Evolutionary conservation across 2,329 filamentous ascomycete genomes (phyloP).

Genomic region (Microdochium trichocladiopsis): DNA sequence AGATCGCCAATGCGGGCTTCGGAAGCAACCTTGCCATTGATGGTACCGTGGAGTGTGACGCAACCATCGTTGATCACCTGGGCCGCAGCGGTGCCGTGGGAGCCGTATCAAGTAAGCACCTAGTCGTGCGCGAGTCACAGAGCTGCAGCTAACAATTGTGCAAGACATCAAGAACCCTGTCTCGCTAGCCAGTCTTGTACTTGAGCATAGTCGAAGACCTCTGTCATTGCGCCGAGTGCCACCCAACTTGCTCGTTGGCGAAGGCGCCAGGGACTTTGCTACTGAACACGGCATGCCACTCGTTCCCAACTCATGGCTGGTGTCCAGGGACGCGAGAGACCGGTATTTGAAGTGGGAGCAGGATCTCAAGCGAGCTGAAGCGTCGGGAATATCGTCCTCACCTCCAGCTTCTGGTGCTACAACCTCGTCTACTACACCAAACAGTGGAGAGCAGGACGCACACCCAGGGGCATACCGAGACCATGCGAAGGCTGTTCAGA

Average conservation of each 20-base stretch:
- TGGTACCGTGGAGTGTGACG: conserved; percentile 89
- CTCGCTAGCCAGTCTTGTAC: conserved; percentile 72
- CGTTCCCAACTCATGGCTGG: conserved; percentile 66
- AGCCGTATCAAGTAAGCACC: conserved; percentile 72
- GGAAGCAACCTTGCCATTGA: conserved; percentile 92
- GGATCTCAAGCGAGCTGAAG: conserved; percentile 60
- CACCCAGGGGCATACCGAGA: conserved; percentile 26
- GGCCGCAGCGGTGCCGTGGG: conserved; percentile 91
- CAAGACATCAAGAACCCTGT: conserved; percentile 91
- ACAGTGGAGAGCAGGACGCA: conserved; percentile 9
- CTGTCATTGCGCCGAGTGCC: conserved; percentile 85
- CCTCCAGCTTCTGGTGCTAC: conserved; percentile 11
- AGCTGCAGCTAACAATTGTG: conserved; percentile 4
- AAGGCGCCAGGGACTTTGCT: conserved; percentile 83
- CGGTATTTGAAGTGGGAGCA: conserved; percentile 73
- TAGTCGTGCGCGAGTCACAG: neutral
- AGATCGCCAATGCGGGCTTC: conserved; percentile 94
- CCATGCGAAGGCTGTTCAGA: conserved; percentile 46
- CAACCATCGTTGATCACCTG: conserved; percentile 82
- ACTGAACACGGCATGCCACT: conserved; percentile 67
- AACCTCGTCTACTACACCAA: conserved; percentile 1
- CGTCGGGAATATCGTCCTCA: conserved; percentile 26
- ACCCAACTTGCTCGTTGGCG: conserved; percentile 82
- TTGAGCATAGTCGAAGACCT: conserved; percentile 68
- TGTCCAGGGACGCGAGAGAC: conserved; percentile 74